Evolutionary conservation across 768 basidiomycete genomes (phyloP).

Genomic region (Trametes cingulata): DNA sequence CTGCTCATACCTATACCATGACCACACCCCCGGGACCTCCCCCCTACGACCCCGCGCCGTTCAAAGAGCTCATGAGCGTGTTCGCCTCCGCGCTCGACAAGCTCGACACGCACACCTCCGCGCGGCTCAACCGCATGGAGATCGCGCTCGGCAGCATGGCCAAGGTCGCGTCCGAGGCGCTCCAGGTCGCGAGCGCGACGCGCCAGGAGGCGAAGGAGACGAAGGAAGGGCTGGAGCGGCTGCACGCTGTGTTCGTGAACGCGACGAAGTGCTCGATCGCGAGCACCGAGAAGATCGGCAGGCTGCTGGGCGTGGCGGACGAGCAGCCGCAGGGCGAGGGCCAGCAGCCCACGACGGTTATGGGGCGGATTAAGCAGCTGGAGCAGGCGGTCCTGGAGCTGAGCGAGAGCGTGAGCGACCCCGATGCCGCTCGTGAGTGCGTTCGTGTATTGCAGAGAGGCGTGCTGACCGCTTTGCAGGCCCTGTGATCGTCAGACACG

Average conservation of each 20-base stretch:
- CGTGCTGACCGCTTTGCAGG: background rate
- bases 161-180: background rate
- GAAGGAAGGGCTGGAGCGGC: constrained; percentile 7
- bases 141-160: background rate
- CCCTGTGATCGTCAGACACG: constrained; percentile 7
- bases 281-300: background rate
- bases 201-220: constrained; percentile 8
- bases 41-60: background rate
- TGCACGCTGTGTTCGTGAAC: constrained; percentile 7
- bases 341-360: background rate
- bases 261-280: background rate
- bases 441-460: background rate
- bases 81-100: background rate
- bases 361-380: constrained; percentile 6
- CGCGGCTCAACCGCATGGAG: constrained; percentile 4
- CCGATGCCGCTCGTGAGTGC: constrained; percentile 17
- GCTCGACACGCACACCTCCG: background rate
- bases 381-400: constrained; percentile 17
- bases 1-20: background rate
- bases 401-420: constrained; percentile 19
- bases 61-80: background rate
- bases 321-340: background rate
- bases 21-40: background rate
- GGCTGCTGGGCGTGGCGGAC: background rate
- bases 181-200: background rate